phyloP scores from a whole-genome alignment of 257 asterid genomes.

The Przewalskia tangutica region DNA sequence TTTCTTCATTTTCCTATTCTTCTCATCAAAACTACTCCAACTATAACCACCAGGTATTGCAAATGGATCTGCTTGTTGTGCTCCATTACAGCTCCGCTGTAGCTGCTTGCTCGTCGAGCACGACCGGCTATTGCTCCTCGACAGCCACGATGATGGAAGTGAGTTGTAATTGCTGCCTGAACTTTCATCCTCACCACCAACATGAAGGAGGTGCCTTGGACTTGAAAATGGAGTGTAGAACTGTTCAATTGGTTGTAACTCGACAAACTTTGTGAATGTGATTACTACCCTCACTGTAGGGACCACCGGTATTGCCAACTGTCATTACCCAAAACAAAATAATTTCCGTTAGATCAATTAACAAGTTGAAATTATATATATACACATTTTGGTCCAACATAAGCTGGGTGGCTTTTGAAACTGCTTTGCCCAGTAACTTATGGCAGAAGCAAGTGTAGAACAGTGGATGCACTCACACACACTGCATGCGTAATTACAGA shows the following conservation, averaged over 20 bases:
- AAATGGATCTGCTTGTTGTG: constrained; percentile 47
- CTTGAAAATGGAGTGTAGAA: constrained; percentile 84
- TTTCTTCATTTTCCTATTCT: constrained; percentile 46
- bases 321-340: constrained; percentile 9
- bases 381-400: background rate
- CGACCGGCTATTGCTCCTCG: constrained; percentile 19
- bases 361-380: background rate
- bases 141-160: constrained; percentile 30
- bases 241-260: constrained; percentile 57
- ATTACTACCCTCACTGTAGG: constrained; percentile 91
- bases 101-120: constrained; percentile 32
- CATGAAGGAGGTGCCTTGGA: constrained; percentile 37
- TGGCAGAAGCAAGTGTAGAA: background rate
- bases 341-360: background rate
- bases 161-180: constrained; percentile 14
- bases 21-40: constrained; percentile 64
- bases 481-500: background rate
- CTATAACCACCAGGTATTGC: constrained; percentile 58
- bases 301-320: constrained; percentile 95
- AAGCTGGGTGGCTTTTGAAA: background rate
- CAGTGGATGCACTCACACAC: background rate
- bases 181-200: constrained; percentile 15
- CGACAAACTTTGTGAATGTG: constrained; percentile 80
- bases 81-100: constrained; percentile 12
- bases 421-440: background rate